A percentile compares a stretch with the other conserved stretches of the same genome.
Conservation (phyloP, 345 rosid species). For the Eucalyptus shirleyi region DNA sequence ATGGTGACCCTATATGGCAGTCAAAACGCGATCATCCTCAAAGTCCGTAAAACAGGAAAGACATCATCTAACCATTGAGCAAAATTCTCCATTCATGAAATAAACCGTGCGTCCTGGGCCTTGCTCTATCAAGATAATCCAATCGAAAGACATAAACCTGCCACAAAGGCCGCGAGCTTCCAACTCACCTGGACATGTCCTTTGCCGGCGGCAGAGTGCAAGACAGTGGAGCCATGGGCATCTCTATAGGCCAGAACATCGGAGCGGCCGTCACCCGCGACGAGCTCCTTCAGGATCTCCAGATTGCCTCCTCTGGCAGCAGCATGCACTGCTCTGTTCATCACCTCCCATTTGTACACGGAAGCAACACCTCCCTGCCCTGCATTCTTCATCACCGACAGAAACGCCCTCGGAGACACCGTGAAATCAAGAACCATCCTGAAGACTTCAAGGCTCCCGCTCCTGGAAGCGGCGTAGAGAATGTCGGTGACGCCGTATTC, state of each 20-base stretch:
- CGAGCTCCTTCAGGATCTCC: constrained; percentile 42
- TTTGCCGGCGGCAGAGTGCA: constrained; percentile 88
- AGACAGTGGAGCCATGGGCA: constrained; percentile 63
- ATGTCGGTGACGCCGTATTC: constrained; percentile 91
- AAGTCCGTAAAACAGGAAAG: not conserved
- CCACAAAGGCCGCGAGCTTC: not conserved
- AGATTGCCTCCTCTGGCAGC: constrained; percentile 86
- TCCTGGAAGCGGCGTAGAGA: constrained; percentile 79
- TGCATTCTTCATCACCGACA: constrained; percentile 25
- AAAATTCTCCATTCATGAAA: not conserved
- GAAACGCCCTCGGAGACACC: constrained; percentile 54
- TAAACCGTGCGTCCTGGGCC: not conserved
- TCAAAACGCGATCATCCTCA: not conserved
- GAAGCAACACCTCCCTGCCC: constrained; percentile 46
- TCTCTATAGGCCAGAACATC: constrained; percentile 60
- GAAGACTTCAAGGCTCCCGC: constrained; percentile 53
- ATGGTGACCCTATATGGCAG: not conserved
- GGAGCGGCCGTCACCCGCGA: constrained; percentile 3
- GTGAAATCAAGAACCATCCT: constrained; percentile 59
- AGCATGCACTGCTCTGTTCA: constrained; percentile 80
- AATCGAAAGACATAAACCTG: not conserved
- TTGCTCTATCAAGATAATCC: not conserved
- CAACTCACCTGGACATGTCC: constrained; percentile 63
- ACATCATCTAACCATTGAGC: not conserved
- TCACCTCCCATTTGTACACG: constrained; percentile 60